Base-by-base conservation (phyloP, 345 rosid species). In the Populus nigra region DNA sequence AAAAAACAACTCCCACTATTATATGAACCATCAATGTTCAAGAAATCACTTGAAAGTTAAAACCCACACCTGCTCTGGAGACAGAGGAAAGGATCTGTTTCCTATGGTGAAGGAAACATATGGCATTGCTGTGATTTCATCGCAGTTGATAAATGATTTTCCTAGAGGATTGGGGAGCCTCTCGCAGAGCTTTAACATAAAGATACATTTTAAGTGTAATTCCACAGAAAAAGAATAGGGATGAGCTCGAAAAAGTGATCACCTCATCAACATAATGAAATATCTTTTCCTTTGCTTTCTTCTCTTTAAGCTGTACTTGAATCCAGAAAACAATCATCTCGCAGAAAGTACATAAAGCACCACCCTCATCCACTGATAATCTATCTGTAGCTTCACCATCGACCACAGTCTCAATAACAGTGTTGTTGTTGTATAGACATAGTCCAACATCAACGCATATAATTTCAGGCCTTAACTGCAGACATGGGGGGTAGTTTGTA, bases 271-370 rank as follows among this genome's bases (percentile, higher is more conserved):
- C 85, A 68, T 84, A 85, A 76, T 78, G 79, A 76, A 88, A 77
- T 55, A 84, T 65, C 29, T 39, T 76, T 39, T 86, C 90, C 84
- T 84, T 86, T n/a, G 89, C 80, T 77, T 77, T 78, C 75, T 90
- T 81, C 69, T 88, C 86, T 62, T 84, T 78, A 31, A 88, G 86
- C 81, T 85, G 87, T 68, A 82, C 76, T 75, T 90, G 90, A 77
- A 87, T 78, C 90, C 91, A 85, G 74, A 82, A 79, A 67, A 84
- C 87, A 10, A 83, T 74, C 88, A 83, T 87, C 87, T 86, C 88
- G 50, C 90, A 88, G 68, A 86, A 83, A 20, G 88, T 77, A 57
- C 93, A 87, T n/a, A 79, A 31, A 16, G 80, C 59, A 77, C 73
- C 79, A 59, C 76, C 81, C 8, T 77, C 76, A 16, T 55, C 53